Percentiles rank a stretch among this genome's conserved stretches.
These are phyloP conservation scores for Gillenia trifoliata DNA, from an alignment of 306 rosid genomes.

Conservation along the genomic window DNA sequence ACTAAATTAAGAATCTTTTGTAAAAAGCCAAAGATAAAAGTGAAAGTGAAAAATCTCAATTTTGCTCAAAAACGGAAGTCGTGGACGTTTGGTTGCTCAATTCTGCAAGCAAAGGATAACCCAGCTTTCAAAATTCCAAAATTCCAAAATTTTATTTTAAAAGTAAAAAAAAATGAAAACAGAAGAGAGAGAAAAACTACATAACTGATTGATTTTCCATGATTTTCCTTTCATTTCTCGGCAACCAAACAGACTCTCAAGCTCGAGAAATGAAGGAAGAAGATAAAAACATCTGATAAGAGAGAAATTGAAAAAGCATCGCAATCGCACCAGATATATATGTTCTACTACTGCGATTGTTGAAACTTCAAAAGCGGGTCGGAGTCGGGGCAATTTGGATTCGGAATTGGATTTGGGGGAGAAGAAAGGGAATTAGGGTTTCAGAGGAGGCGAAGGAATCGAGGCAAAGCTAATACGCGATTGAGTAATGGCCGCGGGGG, in stretches of 20 bases:
- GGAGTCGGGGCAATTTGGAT: neutral
- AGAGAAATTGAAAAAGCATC: neutral
- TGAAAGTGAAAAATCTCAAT: neutral
- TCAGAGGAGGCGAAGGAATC: constrained; percentile 48
- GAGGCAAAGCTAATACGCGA: neutral
- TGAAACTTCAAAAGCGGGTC: neutral
- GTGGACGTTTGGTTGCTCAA: neutral
- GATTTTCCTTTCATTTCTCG: neutral
- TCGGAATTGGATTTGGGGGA: neutral
- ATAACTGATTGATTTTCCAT: neutral
- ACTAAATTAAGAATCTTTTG: neutral
- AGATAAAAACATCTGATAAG: neutral
- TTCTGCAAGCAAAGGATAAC: constrained; percentile 8
- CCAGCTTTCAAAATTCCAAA: neutral
- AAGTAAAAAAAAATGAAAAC: neutral
- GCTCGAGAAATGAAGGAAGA: neutral
- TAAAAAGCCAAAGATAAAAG: neutral
- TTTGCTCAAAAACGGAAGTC: neutral
- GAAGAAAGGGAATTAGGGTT: constrained; percentile 13
- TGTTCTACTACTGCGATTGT: neutral
- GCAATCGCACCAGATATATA: constrained; percentile 27
- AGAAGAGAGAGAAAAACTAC: neutral
- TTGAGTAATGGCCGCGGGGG: constrained; percentile 14
- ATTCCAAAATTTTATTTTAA: neutral
- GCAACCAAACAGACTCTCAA: neutral